Base-by-base conservation (phyloP, 352 stramenopile genomes). In the Phytophthora cryptogea region DNA sequence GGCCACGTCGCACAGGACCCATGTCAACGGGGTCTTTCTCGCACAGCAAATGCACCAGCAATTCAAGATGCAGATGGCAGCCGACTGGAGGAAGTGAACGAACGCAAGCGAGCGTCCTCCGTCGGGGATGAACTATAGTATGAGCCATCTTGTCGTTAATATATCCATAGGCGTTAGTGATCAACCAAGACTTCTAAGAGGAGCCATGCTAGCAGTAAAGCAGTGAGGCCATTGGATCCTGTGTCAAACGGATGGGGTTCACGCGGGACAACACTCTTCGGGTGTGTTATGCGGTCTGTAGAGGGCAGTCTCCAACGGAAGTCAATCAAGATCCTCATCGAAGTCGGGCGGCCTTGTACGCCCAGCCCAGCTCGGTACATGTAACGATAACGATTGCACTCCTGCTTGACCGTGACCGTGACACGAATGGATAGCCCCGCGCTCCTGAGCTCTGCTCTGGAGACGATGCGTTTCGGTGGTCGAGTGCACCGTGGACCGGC, bases 21-120 rank as follows among this genome's bases (percentile, higher is more conserved):
- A 76, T 31, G 56, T n/a, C 13, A 76, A 76, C 23, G 67, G 64
- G 8, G 46, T 57, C 16, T 72, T 68, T 49, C 54, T 81, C 28
- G 50, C 68, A 26, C 62, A 68, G 50, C 68, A 72, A 14, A 54
- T 55, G 43, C 63, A 60, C 20, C 63, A 67, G 14, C 63, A 67
- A 40, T 51, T 63, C 20, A 67, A 57, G 33, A 45, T 55, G 33
- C 56, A 52, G n/a, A 48, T 30, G 33, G 20, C 26, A 1, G 44
- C 20, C 16, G 44, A 59, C 50, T 48, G 51, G 39, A 68, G 42
- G 45, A 64, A 68, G 39, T 68, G 58, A 68, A 11, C 54, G 6
- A 32, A 37, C 16, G 17, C 11, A 35, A 52, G 41, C 5, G 30
- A 41, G 20, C 27, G n/a, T 5, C 51, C 39, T 36, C 48, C 14